phyloP scores from a whole-genome alignment of 768 basidiomycete species.

The Auriculariales sp. region DNA sequence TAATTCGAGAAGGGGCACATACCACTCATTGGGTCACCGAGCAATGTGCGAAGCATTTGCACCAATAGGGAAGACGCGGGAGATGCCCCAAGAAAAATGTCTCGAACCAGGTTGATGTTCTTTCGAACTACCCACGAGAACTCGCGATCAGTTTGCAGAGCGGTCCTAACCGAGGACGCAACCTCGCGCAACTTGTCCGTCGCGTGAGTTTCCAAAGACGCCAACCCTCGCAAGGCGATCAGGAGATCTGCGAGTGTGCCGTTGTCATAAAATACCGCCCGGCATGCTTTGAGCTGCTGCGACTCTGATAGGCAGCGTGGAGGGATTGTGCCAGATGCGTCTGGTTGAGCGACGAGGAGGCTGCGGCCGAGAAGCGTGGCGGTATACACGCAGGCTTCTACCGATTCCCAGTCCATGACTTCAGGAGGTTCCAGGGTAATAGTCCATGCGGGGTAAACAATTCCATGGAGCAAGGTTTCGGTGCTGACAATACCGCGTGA shows the following conservation, averaged over 20 bases:
- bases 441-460: slow-evolving; percentile 71
- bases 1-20: not conserved
- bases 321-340: not conserved
- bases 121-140: not conserved
- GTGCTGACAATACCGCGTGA: slow-evolving; percentile 55
- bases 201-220: not conserved
- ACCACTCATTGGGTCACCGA: not conserved
- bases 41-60: slow-evolving; percentile 47
- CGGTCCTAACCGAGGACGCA: not conserved
- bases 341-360: not conserved
- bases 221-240: not conserved
- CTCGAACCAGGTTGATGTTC: slow-evolving; percentile 1
- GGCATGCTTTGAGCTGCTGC: not conserved
- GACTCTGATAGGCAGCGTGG: not conserved
- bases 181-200: not conserved
- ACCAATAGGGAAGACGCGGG: slow-evolving; percentile 23
- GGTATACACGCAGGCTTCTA: slow-evolving; percentile 39
- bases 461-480: slow-evolving; percentile 55
- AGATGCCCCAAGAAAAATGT: slow-evolving; percentile 4
- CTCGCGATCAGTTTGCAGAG: not conserved
- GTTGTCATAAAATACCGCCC: not conserved
- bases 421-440: slow-evolving; percentile 29
- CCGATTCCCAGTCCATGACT: slow-evolving; percentile 23
- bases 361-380: slow-evolving; percentile 28
- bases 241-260: not conserved